Percentiles rank a stretch among this genome's conserved stretches.
phyloP scores from a whole-genome alignment of 371 early-diverging fungal species.

The Lichtheimia ramosa region DNA sequence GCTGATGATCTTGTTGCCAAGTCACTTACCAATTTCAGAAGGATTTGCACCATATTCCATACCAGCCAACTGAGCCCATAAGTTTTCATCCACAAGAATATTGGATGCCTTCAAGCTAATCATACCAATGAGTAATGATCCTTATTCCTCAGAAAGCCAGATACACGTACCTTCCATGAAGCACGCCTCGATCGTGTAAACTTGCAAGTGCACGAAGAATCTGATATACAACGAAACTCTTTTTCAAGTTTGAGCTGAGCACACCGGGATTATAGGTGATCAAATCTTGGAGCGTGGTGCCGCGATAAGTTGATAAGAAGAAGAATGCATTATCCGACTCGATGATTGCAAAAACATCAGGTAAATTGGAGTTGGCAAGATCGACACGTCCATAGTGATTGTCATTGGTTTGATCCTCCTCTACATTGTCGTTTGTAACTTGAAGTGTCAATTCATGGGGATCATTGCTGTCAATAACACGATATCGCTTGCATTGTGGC shows the following conservation, averaged over 20 bases:
- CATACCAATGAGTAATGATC: neutral
- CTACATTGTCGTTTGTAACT: neutral
- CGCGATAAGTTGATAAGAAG: constrained; percentile 57
- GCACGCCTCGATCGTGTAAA: constrained; percentile 54
- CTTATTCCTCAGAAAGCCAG: neutral
- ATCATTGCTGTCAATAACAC: constrained; percentile 13
- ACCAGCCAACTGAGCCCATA: constrained; percentile 63
- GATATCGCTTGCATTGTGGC: constrained; percentile 42
- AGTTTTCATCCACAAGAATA: constrained; percentile 65
- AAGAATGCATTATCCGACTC: constrained; percentile 59
- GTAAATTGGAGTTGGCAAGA: constrained; percentile 49
- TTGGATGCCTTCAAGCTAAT: constrained; percentile 53
- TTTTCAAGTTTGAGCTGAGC: constrained; percentile 60
- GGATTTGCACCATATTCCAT: constrained; percentile 37
- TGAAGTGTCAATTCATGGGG: constrained; percentile 19
- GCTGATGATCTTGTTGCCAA: neutral
- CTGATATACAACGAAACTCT: constrained; percentile 62
- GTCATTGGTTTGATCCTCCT: constrained; percentile 1
- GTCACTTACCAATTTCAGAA: constrained; percentile 25
- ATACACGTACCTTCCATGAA: constrained; percentile 52
- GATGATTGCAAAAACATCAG: constrained; percentile 58
- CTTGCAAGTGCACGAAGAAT: constrained; percentile 52
- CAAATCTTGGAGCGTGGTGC: constrained; percentile 62
- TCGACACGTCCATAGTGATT: constrained; percentile 5
- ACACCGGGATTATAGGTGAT: constrained; percentile 66